Base-by-base conservation (phyloP, 78 protist species). In the Chrysochromulina parva region DNA sequence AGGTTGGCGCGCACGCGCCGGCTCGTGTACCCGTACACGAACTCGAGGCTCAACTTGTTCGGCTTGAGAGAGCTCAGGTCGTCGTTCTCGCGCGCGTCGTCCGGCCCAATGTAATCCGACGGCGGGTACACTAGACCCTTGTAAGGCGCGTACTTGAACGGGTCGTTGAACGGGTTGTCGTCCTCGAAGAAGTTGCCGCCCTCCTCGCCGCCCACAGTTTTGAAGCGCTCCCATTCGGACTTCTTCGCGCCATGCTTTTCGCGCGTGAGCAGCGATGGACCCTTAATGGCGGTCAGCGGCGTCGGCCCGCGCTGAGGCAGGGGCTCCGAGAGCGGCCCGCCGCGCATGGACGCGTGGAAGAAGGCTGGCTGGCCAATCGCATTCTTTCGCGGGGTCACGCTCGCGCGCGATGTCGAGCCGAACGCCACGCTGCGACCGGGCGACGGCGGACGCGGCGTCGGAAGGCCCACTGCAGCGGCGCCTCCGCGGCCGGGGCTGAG, bases 21-120 rank as follows among this genome's bases (percentile, higher is more conserved):
- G 66, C 91, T 86, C 19, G 86, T 53, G 65, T 89, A 89, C 24
- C 91, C 91, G 50, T 58, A 74, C 73, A 28, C 91, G 55, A 74
- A 74, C 24, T 19, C 20, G 84, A 38, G 84, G 9, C 24, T 14
- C 26, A 74, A 52, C 55, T 13, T 6, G 28, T 71, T 71, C 20
- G 38, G 38, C 38, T 38, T 38, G 38, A 38, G 38, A 38, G 38
- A 38, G 38, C 38, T 38, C 38, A 74, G 84, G 55, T 74, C 84
- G 84, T 74, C 84, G 13, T 54, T 74, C 26, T 48, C 55, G 26
- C 84, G 84, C n/a, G 55, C 28, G 55, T 74, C 84, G 38, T 50
- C 84, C 38, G 84, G 84, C 55, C 84, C 84, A 28, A 4, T 5
- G 84, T 74, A 74, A 57, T 74, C 57, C 28, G 20, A 16, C 22